A percentile compares a stretch with the other conserved stretches of the same genome.
Evolutionary conservation across 2,329 filamentous ascomycete species (phyloP).

Genomic region (Penicillium sp.): DNA sequence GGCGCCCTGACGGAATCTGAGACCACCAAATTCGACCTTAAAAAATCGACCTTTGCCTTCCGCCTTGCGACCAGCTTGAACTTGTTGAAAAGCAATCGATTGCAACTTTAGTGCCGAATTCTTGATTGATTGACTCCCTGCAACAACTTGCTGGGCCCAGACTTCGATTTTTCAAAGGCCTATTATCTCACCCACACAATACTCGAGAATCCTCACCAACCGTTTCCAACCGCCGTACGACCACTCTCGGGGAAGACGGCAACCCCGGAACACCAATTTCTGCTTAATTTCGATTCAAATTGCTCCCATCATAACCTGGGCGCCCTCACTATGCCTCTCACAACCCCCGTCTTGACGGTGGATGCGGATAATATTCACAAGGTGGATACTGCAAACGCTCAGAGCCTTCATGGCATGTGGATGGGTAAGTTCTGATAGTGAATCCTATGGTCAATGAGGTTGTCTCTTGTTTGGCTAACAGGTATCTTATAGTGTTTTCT

Average conservation of each 20-base stretch:
- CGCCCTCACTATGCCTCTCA: slow-evolving; percentile 71
- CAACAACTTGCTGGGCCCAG: slow-evolving; percentile 18
- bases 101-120: slow-evolving; percentile 20
- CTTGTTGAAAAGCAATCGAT: slow-evolving; percentile 6
- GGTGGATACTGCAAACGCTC: slow-evolving; percentile 87
- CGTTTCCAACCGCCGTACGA: slow-evolving; percentile 41
- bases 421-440: slow-evolving; percentile 67
- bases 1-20: slow-evolving; percentile 17
- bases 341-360: slow-evolving; percentile 84
- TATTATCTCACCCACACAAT: slow-evolving; percentile 9
- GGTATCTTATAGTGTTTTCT: slow-evolving; percentile 69
- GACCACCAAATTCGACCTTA: background rate
- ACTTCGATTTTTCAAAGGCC: slow-evolving; percentile 10
- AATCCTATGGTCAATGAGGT: background rate
- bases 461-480: slow-evolving; percentile 22
- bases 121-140: slow-evolving; percentile 19
- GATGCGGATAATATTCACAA: slow-evolving; percentile 91
- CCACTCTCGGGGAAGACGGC: slow-evolving; percentile 45
- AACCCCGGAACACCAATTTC: slow-evolving; percentile 37
- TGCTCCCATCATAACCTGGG: slow-evolving; percentile 22
- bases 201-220: slow-evolving; percentile 19
- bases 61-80: background rate
- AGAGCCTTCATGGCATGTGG: slow-evolving; percentile 96
- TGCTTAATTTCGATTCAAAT: slow-evolving; percentile 4
- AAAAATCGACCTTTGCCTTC: slow-evolving; percentile 1